A percentile compares a stretch with the other conserved stretches of the same genome.
These are phyloP conservation scores for Colletotrichum sp. DNA, from an alignment of 2,329 filamentous ascomycete species.

Conservation along the genomic window DNA sequence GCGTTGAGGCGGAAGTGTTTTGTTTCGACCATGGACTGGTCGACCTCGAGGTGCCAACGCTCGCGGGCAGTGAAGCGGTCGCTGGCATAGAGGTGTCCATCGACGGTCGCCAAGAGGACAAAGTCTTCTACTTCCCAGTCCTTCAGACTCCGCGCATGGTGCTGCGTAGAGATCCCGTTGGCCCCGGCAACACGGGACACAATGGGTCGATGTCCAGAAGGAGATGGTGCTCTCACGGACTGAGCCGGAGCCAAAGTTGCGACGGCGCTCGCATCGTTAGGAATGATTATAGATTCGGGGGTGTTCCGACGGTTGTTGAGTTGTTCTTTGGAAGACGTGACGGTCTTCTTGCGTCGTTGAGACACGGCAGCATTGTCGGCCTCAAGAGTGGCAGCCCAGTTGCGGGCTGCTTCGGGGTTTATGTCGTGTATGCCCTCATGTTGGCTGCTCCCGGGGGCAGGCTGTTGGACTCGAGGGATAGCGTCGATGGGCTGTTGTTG, in stretches of 20 bases:
- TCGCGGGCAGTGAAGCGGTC: constrained; percentile 85
- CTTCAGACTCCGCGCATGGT: constrained; percentile 94
- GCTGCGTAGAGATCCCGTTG: constrained; percentile 79
- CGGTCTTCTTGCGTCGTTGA: constrained; percentile 18
- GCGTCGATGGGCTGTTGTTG: constrained; percentile 54
- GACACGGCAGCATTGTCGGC: constrained; percentile 28
- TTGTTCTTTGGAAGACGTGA: constrained; percentile 22
- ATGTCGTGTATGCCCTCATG: constrained; percentile 5
- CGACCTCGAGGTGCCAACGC: constrained; percentile 85
- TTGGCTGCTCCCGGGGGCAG: not conserved
- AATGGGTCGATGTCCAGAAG: constrained; percentile 67
- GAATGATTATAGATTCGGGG: constrained; percentile 38
- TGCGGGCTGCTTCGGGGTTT: constrained; percentile 29
- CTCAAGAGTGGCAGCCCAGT: constrained; percentile 36
- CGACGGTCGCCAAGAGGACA: constrained; percentile 99
- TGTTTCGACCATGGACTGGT: constrained; percentile 90
- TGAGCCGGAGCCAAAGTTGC: constrained; percentile 96
- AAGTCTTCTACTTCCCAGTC: constrained; percentile 99
- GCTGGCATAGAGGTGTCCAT: constrained; percentile 92
- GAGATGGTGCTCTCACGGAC: constrained; percentile 87
- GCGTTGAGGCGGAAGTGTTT: constrained; percentile 77
- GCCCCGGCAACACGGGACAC: constrained; percentile 56
- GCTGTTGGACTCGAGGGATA: constrained; percentile 1
- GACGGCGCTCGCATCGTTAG: constrained; percentile 89
- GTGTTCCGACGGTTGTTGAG: constrained; percentile 26